Evolutionary conservation across 2,329 filamentous ascomycete genomes (phyloP).

Genomic region (Diplodia corticola): DNA sequence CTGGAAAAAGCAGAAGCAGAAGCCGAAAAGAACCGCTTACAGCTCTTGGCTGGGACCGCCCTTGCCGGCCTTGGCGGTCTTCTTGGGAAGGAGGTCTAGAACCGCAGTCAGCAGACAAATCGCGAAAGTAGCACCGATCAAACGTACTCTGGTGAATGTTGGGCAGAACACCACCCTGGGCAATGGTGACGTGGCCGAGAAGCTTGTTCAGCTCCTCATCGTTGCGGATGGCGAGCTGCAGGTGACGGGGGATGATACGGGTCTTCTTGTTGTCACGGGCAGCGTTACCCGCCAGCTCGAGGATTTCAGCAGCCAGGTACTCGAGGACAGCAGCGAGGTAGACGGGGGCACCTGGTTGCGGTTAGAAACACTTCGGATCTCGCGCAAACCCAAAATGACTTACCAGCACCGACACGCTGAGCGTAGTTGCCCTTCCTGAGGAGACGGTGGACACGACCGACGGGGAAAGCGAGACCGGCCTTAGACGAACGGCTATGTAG

Average conservation of each 20-base stretch:
- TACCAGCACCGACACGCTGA: conserved; percentile 96
- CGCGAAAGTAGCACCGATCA: conserved; percentile 17
- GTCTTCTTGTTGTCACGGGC: conserved; percentile 99
- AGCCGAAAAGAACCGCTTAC: conserved; percentile 54
- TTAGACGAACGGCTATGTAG: conserved; percentile 86
- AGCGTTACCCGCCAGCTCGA: conserved; percentile 97
- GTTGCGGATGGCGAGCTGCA: conserved; percentile 98
- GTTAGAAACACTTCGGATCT: conserved; percentile 27
- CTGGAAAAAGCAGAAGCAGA: conserved; percentile 47
- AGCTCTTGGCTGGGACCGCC: conserved; percentile 83
- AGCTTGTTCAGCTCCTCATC: conserved; percentile 99
- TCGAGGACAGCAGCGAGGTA: conserved; percentile 97
- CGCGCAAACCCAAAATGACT: conserved; percentile 31
- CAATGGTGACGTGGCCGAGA: conserved; percentile 92
- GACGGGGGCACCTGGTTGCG: conserved; percentile 71
- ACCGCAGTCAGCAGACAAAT: conserved; percentile 43
- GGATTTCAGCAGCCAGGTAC: conserved; percentile 97
- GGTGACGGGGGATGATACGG: conserved; percentile 98
- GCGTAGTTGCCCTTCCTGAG: conserved; percentile 99
- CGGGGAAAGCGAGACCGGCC: conserved; percentile 97
- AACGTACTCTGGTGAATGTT: conserved; percentile 95
- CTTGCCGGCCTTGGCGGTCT: conserved; percentile 95
- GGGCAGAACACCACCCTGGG: conserved; percentile 93
- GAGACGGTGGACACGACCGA: conserved; percentile 98
- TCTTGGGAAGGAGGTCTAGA: conserved; percentile 96